These are phyloP conservation scores for Fraxinus nigra DNA, from an alignment of 305 asterid genomes.

Conservation along the genomic window DNA sequence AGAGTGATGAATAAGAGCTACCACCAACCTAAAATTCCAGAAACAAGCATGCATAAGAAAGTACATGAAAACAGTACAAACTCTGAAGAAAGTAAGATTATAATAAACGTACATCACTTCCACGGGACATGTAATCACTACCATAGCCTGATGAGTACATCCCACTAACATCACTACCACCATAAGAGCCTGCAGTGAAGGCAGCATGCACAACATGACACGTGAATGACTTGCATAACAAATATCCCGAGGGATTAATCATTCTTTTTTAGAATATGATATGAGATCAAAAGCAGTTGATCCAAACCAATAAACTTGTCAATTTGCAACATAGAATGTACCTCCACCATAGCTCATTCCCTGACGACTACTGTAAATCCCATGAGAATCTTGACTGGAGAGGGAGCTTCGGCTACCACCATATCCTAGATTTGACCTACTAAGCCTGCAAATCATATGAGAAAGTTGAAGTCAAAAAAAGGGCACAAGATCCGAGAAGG, in stretches of 20 bases:
- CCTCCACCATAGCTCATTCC: conserved; percentile 81
- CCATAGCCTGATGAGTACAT: conserved; percentile 81
- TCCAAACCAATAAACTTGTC: background rate
- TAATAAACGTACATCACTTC: conserved; percentile 63
- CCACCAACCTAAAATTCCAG: conserved; percentile 57
- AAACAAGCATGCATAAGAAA: conserved; percentile 8
- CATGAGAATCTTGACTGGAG: conserved; percentile 79
- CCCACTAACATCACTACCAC: conserved; percentile 69
- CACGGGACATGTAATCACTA: conserved; percentile 77
- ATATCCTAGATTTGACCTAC: conserved; percentile 78
- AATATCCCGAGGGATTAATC: background rate
- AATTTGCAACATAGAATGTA: conserved; percentile 26
- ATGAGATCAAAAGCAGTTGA: background rate
- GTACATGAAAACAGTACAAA: conserved; percentile 3
- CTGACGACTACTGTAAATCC: conserved; percentile 75
- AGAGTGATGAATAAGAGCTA: conserved; percentile 70
- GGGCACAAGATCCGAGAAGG: background rate
- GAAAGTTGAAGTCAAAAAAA: conserved; percentile 3
- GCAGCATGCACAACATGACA: background rate
- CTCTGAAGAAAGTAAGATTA: background rate
- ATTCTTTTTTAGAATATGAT: background rate
- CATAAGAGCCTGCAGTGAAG: conserved; percentile 61
- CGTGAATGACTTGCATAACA: background rate
- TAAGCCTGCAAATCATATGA: conserved; percentile 43
- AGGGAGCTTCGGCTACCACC: conserved; percentile 73